Percentiles rank a stretch among this genome's conserved stretches.
Conservation (phyloP, 371 early-diverging fungal genomes). For the Rhizomucor pusillus region DNA sequence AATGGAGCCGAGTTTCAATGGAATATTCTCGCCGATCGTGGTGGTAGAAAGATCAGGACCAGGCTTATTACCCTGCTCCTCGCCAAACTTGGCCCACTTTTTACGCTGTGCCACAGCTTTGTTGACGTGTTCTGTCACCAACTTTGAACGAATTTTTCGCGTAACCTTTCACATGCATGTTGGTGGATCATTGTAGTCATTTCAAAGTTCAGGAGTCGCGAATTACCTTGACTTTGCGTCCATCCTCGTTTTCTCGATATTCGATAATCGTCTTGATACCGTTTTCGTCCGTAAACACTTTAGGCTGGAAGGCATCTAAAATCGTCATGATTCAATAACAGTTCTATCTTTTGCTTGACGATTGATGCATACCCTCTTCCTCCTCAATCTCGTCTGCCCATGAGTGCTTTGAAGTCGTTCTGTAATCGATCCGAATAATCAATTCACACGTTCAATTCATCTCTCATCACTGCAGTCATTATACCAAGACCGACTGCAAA, state of each 20-base stretch:
- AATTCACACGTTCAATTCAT: neutral
- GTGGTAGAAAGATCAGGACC: slow-evolving; percentile 92
- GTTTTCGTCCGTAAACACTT: slow-evolving; percentile 71
- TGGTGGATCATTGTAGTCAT: neutral
- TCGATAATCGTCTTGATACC: slow-evolving; percentile 84
- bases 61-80: slow-evolving; percentile 65
- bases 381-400: slow-evolving; percentile 78
- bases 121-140: slow-evolving; percentile 82
- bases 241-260: slow-evolving; percentile 81
- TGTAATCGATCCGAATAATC: slow-evolving; percentile 1
- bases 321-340: neutral
- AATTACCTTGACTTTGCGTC: slow-evolving; percentile 81
- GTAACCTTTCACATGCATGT: slow-evolving; percentile 53
- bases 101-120: slow-evolving; percentile 89
- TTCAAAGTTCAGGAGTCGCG: neutral
- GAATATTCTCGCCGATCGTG: slow-evolving; percentile 85
- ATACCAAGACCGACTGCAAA: neutral
- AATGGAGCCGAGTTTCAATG: slow-evolving; percentile 77
- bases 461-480: neutral
- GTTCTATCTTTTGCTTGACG: neutral
- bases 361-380: slow-evolving; percentile 44
- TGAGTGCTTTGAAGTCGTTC: slow-evolving; percentile 36
- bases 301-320: slow-evolving; percentile 46
- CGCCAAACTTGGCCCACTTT: slow-evolving; percentile 85
- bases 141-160: slow-evolving; percentile 75